Base-by-base conservation (phyloP, 805 yeast genomes). In the Candida tibetensis region DNA sequence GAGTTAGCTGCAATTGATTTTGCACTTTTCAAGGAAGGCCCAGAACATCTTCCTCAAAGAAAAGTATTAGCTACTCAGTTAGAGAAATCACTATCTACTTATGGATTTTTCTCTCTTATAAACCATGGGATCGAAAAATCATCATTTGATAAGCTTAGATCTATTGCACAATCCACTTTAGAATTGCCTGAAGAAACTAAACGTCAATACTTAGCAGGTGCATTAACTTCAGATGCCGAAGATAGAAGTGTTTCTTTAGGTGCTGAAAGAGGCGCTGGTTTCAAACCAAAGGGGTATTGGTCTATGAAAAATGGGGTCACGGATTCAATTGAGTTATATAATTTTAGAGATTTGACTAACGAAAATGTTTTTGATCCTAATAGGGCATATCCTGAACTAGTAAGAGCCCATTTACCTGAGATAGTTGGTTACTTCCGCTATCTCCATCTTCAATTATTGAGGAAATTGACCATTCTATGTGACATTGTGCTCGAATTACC, bases 101-200 rank as follows among this genome's bases (percentile, higher is more conserved):
- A 64, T 37, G 77, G 77, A 1, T 72, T 72, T 45, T 68, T 72
- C 53, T 64, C 66, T 21, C 41, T 72, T 15, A 48, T 55, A 8
- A 69, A 69, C 42, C 74, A 66, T 42, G 77, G 76, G 1, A 57
- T 70, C 35, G 49, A 51, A 3, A 46, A 42, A 9, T 66, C 57
- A 15, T 47, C 50, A 9, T 46, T 71, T 9, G 65, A 57, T 8
- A 57, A 57, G n/a, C 45, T 70, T 30, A 55, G 64, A 40, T 55
- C 74, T 1, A 49, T 71, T 15, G 65, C 72, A 1, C 76, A 71
- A 45, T 56, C 69, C 1, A 53, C 70, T 2, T 53, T 69, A 29
- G 70, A 67, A 29, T 46, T 67, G 5, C 66, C 74, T 2, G 65
- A 64, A 14, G 71, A 65, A 17, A 62, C 53, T 25, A 71, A 72